Evolutionary conservation across 208 protist genomes (phyloP).

Genomic region (Leishmania guyanensis): DNA sequence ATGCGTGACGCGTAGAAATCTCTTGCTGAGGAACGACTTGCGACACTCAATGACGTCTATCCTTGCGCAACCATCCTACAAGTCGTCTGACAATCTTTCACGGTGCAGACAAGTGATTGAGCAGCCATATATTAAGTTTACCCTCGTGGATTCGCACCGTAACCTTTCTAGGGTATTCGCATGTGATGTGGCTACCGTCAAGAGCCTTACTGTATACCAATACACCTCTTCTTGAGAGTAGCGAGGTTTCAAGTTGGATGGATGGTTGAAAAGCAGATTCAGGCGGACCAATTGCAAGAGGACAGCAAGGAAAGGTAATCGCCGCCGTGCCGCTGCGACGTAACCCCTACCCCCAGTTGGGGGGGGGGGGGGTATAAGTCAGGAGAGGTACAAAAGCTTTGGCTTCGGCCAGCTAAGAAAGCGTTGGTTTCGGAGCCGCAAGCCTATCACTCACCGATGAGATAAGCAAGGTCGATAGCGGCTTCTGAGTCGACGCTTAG

Average conservation of each 20-base stretch:
- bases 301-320: slow-evolving; percentile 21
- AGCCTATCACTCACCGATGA: slow-evolving; percentile 47
- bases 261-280: slow-evolving; percentile 42
- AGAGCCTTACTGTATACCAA: slow-evolving; percentile 63
- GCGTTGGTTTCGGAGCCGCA: slow-evolving; percentile 48
- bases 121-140: slow-evolving; percentile 37
- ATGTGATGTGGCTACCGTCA: slow-evolving; percentile 37
- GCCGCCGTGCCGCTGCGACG: slow-evolving; percentile 13
- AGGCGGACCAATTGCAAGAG: slow-evolving; percentile 12
- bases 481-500: slow-evolving; percentile 49
- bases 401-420: slow-evolving; percentile 24
- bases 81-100: background rate
- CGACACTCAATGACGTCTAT: slow-evolving; percentile 13
- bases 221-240: slow-evolving; percentile 29
- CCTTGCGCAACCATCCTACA: slow-evolving; percentile 24
- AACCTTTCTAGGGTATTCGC: slow-evolving; percentile 38
- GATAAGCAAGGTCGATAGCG: slow-evolving; percentile 50
- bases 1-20: background rate
- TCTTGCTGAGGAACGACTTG: background rate
- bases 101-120: slow-evolving; percentile 19
- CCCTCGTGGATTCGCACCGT: slow-evolving; percentile 39
- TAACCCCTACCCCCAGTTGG: slow-evolving; percentile 10
- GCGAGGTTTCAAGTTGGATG: slow-evolving; percentile 22
- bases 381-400: slow-evolving; percentile 5
- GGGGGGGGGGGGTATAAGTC: background rate